Evolutionary conservation across 78 protist genomes (phyloP).

Genomic region (slime mould (Dictyostelium discoideum)): DNA sequence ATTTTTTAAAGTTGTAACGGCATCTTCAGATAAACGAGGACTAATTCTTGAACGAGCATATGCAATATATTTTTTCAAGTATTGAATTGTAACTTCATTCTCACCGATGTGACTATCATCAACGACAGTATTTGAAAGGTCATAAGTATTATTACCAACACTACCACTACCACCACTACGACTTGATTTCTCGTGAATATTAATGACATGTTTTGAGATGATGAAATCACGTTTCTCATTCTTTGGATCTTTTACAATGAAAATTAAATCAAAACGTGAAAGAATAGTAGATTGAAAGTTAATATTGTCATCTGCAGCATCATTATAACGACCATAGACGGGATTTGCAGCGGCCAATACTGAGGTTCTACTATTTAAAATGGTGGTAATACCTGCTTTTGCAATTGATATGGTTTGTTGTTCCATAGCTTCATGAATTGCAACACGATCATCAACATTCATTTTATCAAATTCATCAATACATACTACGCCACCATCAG

Average conservation of each 20-base stretch:
- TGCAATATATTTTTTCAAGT: constrained; percentile 87
- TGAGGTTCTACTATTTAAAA: constrained; percentile 98
- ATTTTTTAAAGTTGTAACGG: constrained; percentile 77
- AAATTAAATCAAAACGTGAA: constrained; percentile 99
- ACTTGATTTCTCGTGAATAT: constrained; percentile 20
- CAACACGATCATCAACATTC: constrained; percentile 94
- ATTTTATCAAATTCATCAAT: constrained; percentile 99
- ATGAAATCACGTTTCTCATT: constrained; percentile 86
- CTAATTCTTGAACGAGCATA: constrained; percentile 76
- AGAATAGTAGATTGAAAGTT: constrained; percentile 98
- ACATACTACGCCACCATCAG: constrained; percentile 99
- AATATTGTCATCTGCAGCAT: constrained; percentile 90
- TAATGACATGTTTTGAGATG: constrained; percentile 46
- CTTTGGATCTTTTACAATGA: constrained; percentile 94
- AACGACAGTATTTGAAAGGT: neutral
- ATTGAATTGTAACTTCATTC: constrained; percentile 3
- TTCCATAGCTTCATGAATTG: constrained; percentile 99
- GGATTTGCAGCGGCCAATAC: constrained; percentile 99
- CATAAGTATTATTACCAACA: neutral
- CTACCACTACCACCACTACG: neutral
- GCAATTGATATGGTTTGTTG: constrained; percentile 99
- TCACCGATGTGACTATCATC: neutral
- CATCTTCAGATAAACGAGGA: constrained; percentile 92
- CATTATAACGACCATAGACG: constrained; percentile 97
- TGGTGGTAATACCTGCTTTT: constrained; percentile 99